Evolutionary conservation across 805 yeast species (phyloP), one percentile per base, ranked within the genome.

Genomic region (Lipomyces kockii): DNA sequence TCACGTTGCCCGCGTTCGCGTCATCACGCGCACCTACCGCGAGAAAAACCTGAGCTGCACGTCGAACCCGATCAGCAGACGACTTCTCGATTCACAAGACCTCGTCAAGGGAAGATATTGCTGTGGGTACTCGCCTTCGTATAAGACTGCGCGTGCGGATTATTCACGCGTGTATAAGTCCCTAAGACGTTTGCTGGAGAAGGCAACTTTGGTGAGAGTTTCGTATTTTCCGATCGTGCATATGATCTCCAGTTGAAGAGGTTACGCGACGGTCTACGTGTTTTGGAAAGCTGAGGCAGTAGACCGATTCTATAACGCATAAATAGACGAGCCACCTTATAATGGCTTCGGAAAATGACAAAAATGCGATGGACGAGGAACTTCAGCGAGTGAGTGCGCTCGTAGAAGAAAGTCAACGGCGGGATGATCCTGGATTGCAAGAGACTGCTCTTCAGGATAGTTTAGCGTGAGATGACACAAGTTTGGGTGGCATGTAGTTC

Each of bases 391-490:
- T 70, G 52, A 46, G 51, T 32, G 52, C 43, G 2, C 46, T 69
- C 37, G 63, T 71, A 32, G 56, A 62, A 29, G 69, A 63, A 29
- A 63, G 72, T 57, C 69, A 65, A 35, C 59, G 51, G 53, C 60
- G 67, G 58, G 72, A 69, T 55, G 69, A 71, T 58, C 35, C 65
- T 20, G 52, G 58, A 5, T 20, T 62, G 43, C 68, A 67, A n/a
- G 73, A 71, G 49, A 52, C 37, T 5, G 68, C 72, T 12, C 66
- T 71, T 29, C 72, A 67, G 46, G 63, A 65, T 6, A 66, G 72
- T 27, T 29, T 71, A 22, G 29, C 58, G 73, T 71, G 63, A 60
- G 69, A 27, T 52, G 53, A 56, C 12, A 37, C 46, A n/a, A 8
- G 2, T n/a, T 14, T 14, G 27, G 2, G 7, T n/a, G 14, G 46